These are phyloP conservation scores for Claviceps humidiphila DNA, from an alignment of 2,329 filamentous ascomycete species.

Conservation along the genomic window DNA sequence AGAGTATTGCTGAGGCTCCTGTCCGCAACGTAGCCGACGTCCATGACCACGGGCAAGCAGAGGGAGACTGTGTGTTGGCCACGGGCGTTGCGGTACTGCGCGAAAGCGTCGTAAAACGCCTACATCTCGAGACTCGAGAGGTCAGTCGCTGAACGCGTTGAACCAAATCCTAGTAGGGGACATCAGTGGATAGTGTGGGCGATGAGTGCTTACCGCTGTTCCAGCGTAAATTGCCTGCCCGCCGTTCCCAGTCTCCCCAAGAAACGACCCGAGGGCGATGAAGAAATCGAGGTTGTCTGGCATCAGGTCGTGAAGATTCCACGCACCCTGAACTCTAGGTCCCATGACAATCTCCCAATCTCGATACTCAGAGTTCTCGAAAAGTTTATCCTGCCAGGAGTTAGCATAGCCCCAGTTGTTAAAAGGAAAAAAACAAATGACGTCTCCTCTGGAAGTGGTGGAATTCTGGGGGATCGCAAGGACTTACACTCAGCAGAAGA, in stretches of 20 bases:
- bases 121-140: constrained; percentile 11
- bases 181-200: background rate
- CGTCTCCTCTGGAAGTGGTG: background rate
- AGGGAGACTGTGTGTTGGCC: constrained; percentile 14
- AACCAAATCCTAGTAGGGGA: too few species aligned
- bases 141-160: background rate
- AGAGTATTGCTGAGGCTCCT: constrained; percentile 2
- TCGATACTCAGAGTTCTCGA: constrained; percentile 21
- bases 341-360: constrained; percentile 19
- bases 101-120: constrained; percentile 27
- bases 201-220: constrained; percentile 8
- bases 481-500: constrained; percentile 22
- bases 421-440: background rate
- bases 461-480: background rate
- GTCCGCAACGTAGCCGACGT: constrained; percentile 13
- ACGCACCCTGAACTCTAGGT: constrained; percentile 26
- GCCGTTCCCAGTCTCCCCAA: constrained; percentile 33
- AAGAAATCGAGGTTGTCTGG: constrained; percentile 22
- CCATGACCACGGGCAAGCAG: constrained; percentile 10
- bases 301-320: constrained; percentile 24
- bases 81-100: constrained; percentile 16
- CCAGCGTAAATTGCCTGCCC: constrained; percentile 36
- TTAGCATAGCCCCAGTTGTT: background rate
- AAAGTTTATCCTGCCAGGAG: constrained; percentile 15
- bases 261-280: constrained; percentile 27